A percentile compares a stretch with the other conserved stretches of the same genome.
Evolutionary conservation across 176 grass and related monocot species (phyloP).

Genomic region (Cenchrus fungigraminus): DNA sequence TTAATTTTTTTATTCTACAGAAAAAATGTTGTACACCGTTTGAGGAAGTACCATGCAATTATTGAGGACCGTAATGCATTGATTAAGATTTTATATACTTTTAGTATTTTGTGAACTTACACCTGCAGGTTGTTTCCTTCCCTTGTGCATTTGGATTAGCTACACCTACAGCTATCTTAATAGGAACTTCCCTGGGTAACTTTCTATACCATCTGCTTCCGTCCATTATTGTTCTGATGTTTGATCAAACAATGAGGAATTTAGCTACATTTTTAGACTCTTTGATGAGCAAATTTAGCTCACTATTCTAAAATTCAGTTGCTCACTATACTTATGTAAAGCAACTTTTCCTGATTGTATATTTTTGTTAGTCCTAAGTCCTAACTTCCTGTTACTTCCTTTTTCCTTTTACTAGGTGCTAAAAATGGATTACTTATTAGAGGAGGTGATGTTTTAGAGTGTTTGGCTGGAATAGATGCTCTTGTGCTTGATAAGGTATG

Average conservation of each 20-base stretch:
- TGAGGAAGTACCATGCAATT: no score
- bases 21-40: no score
- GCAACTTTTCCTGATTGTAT: conserved; percentile 3
- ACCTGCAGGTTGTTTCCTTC: conserved; percentile 85
- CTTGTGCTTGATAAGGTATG: conserved; percentile 89
- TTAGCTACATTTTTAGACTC: conserved; percentile 5
- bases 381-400: neutral
- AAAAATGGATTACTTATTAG: conserved; percentile 92
- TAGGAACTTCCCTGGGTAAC: conserved; percentile 94
- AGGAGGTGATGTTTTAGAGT: conserved; percentile 96
- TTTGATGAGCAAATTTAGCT: neutral
- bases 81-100: no score
- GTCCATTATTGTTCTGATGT: conserved; percentile 16
- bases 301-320: neutral
- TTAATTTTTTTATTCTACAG: no score
- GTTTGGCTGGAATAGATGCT: conserved; percentile 75
- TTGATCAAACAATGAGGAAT: conserved; percentile 8
- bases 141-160: conserved; percentile 95
- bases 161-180: conserved; percentile 96
- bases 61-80: no score
- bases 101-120: conserved; percentile 24
- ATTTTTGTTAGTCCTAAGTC: conserved; percentile 17
- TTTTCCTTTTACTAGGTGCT: conserved; percentile 69
- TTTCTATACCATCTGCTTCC: conserved; percentile 27
- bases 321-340: neutral